Evolutionary conservation across 1,139 yeast genomes (phyloP), one percentile per base, ranked within the genome.

Genomic region (Blastobotrys persicus): DNA sequence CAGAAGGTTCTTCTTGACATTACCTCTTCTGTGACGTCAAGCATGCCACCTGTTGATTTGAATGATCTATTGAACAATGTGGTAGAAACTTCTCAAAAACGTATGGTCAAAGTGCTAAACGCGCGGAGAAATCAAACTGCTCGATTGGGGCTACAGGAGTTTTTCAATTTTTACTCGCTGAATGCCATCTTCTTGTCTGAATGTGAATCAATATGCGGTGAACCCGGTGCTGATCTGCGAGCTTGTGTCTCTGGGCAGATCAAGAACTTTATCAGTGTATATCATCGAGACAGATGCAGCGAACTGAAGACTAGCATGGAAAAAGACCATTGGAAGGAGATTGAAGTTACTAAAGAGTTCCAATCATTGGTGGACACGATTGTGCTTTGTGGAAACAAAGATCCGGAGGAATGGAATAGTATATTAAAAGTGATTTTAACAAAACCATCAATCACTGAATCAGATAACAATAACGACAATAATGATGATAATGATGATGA

Each of bases 161-260:
- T 89, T 65, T 65, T 87, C 48, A 73, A 81, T 50, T 76, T 88
- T 45, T 88, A 83, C 65, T 75, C 85, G 2, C 71, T 87, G 17
- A 80, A 83, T 45, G 78, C 83, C 1, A 75, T 84, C 19, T 91
- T 89, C 62, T 72, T 89, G 34, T 80, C 80, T 46, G 96, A 88
- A 63, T 88, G 96, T 65, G 98, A 92, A 65, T 74, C 83, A 12
- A 80, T 91, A 5, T 82, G 88, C 42, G 97, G 96, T 0, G 83
- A 82, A 26, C 77, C 80, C 40, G 76, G 79, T 13, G 76, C 80
- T 1, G 80, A 79, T 13, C 70, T 91, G 42, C 79, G 84, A 49
- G 88, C 83, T 49, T 79, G 84, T 65, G 68, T 88, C 17, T 78
- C 77, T n/a, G 76, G 77, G 44, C 96, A 88, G 58, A 74, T 85